phyloP scores from a whole-genome alignment of 179 eudicot species.

The Spergularia azorica region DNA sequence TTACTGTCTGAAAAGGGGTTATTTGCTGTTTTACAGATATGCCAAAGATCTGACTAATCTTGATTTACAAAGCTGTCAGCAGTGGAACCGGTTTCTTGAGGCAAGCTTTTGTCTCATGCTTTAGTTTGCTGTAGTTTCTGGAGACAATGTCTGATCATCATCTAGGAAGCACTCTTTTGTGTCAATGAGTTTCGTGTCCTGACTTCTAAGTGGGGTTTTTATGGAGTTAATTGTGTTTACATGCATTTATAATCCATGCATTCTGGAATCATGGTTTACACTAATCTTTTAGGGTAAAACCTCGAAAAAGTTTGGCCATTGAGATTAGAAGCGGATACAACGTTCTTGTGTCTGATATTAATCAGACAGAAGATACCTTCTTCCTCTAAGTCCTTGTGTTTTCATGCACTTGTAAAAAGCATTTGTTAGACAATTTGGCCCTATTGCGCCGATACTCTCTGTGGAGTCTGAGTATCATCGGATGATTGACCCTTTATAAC shows the following conservation, averaged over 20 bases:
- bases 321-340: neutral
- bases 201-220: neutral
- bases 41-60: slow-evolving; percentile 77
- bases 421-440: too few species aligned
- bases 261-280: neutral
- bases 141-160: neutral
- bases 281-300: neutral
- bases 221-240: neutral
- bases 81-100: slow-evolving; percentile 98
- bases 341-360: too few species aligned
- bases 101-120: slow-evolving; percentile 32
- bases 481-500: too few species aligned
- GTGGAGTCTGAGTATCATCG: too few species aligned
- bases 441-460: too few species aligned
- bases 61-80: slow-evolving; percentile 72
- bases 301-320: neutral
- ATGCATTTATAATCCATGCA: neutral
- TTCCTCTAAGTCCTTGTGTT: too few species aligned
- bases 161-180: neutral
- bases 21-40: slow-evolving; percentile 46
- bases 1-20: neutral
- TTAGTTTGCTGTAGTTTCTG: slow-evolving; percentile 5
- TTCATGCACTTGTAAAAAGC: too few species aligned
- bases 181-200: neutral
- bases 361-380: too few species aligned